Evolutionary conservation across 192 early-diverging fungal species (phyloP).

Genomic region (Podila epicladia): DNA sequence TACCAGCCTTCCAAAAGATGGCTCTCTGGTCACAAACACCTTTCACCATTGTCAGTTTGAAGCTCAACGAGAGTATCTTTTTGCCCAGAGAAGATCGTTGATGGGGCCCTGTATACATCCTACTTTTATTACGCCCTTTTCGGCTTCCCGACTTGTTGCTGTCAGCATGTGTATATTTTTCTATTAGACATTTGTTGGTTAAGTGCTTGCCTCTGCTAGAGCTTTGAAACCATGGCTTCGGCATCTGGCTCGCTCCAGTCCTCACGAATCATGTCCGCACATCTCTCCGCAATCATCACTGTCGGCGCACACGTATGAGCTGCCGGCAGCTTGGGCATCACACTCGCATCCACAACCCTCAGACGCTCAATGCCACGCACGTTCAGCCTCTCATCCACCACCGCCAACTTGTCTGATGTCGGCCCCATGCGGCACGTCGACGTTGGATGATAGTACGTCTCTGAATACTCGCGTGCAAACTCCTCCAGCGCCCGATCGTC

Average conservation of each 20-base stretch:
- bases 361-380: conserved; percentile 40
- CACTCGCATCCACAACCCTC: conserved; percentile 40
- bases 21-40: no score
- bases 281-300: conserved; percentile 44
- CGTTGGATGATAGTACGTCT: conserved; percentile 32
- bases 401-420: conserved; percentile 24
- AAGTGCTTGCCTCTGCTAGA: neutral
- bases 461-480: conserved; percentile 6
- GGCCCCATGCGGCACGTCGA: conserved; percentile 47
- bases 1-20: no score
- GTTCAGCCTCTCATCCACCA: conserved; percentile 35
- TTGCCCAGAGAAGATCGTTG: no score
- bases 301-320: conserved; percentile 37
- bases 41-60: no score
- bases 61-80: no score
- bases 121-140: no score
- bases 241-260: neutral
- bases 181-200: no score
- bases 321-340: conserved; percentile 39
- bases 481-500: conserved; percentile 26
- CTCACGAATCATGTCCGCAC: neutral
- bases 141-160: no score
- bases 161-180: no score
- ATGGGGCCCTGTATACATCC: no score
- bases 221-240: neutral